Base-by-base conservation (phyloP, 2,329 filamentous ascomycete genomes). In the Penicillium concentricum region DNA sequence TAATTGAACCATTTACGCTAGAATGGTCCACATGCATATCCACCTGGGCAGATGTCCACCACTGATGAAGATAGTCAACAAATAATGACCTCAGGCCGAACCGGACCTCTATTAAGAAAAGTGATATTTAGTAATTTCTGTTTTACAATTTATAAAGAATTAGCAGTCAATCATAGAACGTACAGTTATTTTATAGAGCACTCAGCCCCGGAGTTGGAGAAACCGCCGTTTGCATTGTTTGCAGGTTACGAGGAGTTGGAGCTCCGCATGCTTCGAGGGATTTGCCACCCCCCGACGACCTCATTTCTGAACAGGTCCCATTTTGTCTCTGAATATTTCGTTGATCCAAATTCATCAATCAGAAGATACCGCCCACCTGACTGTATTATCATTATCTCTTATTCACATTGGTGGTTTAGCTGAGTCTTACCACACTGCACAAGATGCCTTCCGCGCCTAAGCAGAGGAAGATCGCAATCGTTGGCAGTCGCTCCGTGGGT, bases 381-480 rank as follows among this genome's bases (percentile, higher is more conserved):
- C 7, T 18, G 13, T 22, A 41, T 41, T 30, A 42, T 26, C 41
- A 53, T 39, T 34, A 49, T 24, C 32, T 37, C 10, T 35, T 13
- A 43, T 54, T 53, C 8, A 42, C n/a, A 43, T 28, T 43, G 24
- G 46, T 28, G 43, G 16, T 30, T 46, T 39, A 38, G 24, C 32
- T 58, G 30, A 30, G n/a, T 54, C 46, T 28, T 32, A 51, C 30
- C 38, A 37, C 52, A 22, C n/a, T 18, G 5, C 45, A 44, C 58
- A 76, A 69, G 64, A 90, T 90, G 87, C 82, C 87, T 65, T 78
- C 87, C 46, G 84, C 87, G 59, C 84, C 88, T 57, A 96, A 96
- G 78, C 92, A 96, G 78, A 84, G 92, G 70, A 97, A 97, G 83
- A 89, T 97, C 74, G 92, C 92, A 77, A 93, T 97, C 78, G 91